Evolutionary conservation across 441 rosid species (phyloP).

Genomic region (Arabidopsis lyrata): DNA sequence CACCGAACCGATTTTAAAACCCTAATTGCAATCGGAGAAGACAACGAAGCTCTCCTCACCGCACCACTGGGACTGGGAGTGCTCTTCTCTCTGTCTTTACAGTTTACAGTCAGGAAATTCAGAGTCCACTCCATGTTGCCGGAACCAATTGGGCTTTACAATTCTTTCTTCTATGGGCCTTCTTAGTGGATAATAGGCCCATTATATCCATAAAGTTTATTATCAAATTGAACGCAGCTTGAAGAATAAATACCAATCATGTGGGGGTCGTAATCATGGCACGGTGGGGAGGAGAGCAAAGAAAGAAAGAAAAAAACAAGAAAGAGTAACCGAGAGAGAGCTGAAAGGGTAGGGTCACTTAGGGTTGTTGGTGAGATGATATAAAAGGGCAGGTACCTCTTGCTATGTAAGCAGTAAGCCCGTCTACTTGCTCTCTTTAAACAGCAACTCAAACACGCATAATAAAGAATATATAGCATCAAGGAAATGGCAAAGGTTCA

Average conservation of each 20-base stretch:
- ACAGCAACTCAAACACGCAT: neutral
- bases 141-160: slow-evolving; percentile 8
- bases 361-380: neutral
- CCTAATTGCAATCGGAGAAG: slow-evolving; percentile 38
- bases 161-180: neutral
- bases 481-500: slow-evolving; percentile 64
- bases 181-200: neutral
- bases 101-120: neutral
- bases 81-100: slow-evolving; percentile 30
- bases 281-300: neutral
- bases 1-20: slow-evolving; percentile 12
- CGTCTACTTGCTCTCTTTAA: neutral
- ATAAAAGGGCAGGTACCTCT: neutral
- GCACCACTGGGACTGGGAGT: slow-evolving; percentile 28
- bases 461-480: neutral
- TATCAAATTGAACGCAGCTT: neutral
- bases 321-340: slow-evolving; percentile 11
- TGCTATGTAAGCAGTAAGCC: neutral
- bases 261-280: slow-evolving; percentile 18
- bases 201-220: slow-evolving; percentile 6
- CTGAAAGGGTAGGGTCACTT: slow-evolving; percentile 10
- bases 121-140: slow-evolving; percentile 7
- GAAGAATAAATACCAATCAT: neutral
- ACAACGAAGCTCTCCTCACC: slow-evolving; percentile 27
- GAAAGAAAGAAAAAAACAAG: neutral